These are phyloP conservation scores for Agrocybe chaxingu DNA, from an alignment of 768 basidiomycete genomes.

Conservation along the genomic window DNA sequence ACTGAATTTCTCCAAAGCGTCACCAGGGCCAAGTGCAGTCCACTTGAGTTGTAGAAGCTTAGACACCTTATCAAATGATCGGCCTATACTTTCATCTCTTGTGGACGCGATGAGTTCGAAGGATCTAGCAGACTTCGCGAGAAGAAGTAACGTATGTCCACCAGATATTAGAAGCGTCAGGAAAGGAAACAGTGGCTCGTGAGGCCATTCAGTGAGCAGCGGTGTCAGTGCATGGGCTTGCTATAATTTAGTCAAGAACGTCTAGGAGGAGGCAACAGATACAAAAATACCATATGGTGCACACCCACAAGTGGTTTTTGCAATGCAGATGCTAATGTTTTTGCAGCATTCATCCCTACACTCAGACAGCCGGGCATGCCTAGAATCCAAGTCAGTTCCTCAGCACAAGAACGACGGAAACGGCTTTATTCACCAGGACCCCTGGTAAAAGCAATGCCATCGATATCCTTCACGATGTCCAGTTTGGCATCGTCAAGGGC, in stretches of 20 bases:
- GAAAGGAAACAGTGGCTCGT: constrained; percentile 73
- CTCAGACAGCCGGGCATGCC: constrained; percentile 81
- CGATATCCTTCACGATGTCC: constrained; percentile 53
- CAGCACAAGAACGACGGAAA: constrained; percentile 6
- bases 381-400: constrained; percentile 18
- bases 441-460: constrained; percentile 89
- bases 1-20: constrained; percentile 77
- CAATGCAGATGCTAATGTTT: constrained; percentile 73
- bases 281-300: constrained; percentile 82
- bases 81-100: constrained; percentile 71
- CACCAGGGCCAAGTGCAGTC: constrained; percentile 64
- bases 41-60: constrained; percentile 66
- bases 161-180: constrained; percentile 87
- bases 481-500: constrained; percentile 69
- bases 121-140: constrained; percentile 53
- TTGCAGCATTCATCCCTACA: constrained; percentile 80
- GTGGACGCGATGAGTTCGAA: constrained; percentile 77
- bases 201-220: constrained; percentile 54
- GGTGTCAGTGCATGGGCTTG: constrained; percentile 92
- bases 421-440: constrained; percentile 61
- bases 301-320: constrained; percentile 84
- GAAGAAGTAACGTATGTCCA: constrained; percentile 89
- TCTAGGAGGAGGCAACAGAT: constrained; percentile 4
- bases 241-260: constrained; percentile 33
- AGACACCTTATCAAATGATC: constrained; percentile 82